Base-by-base conservation (phyloP, 352 stramenopile species). In the Achlya hypogyna region DNA sequence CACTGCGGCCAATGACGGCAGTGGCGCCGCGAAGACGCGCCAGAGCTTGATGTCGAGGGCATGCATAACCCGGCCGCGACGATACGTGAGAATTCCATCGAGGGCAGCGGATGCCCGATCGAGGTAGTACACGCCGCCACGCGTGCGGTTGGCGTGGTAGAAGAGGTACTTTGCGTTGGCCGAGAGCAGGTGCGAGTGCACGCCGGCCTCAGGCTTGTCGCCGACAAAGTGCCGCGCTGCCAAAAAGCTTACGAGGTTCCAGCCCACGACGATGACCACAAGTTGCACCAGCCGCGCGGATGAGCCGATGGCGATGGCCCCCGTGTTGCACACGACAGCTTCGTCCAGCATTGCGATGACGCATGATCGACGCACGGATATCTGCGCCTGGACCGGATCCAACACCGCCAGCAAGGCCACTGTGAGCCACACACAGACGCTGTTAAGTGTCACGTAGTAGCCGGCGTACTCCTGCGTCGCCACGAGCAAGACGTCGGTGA, bases 41-140 rank as follows among this genome's bases (percentile, higher is more conserved):
- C 59, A 66, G 5, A 43, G 43, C 29, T 66, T 66, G 28, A 66
- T 63, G 47, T 66, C 59, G 18, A 66, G 38, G 14, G 43, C 31
- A 23, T 60, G 22, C 10, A 40, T 3, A 5, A 40, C 4, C 2
- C 35, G 14, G 9, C 25, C 2, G 2, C 16, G 25, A 4, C 43
- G 29, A 14, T 58, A n/a, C 28, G 59, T 35, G 25, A 66, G n/a
- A 31, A 66, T 28, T 5, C 59, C 59, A 18, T 45, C 43, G 25
- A 66, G 25, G 20, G 59, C 40, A 10, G 59, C 59, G 8, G 59
- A 66, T 28, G 59, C 59, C 14, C 43, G 43, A 31, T 66, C 59
- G 16, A 66, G 28, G 47, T 66, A 66, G 31, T 58, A 66, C 10
- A 66, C 59, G 25, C 35, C 59, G 31, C 31, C 25, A 10, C 4